These are phyloP conservation scores for Plasmodium adleri DNA, from an alignment of 169 alveolate genomes.

Conservation along the genomic window DNA sequence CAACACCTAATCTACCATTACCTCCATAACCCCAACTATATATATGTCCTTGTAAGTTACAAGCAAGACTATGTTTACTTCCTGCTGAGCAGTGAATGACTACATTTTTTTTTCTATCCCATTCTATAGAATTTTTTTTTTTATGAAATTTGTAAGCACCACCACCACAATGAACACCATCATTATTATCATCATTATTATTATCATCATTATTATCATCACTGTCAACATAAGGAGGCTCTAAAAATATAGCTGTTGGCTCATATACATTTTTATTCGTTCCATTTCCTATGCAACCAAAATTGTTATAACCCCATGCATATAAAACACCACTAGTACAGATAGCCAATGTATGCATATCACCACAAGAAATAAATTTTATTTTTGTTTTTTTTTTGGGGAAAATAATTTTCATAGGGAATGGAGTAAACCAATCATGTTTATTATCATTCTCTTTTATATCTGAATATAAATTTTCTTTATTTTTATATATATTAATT, in stretches of 20 bases:
- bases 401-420: slow-evolving; percentile 83
- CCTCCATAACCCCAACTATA: slow-evolving; percentile 89
- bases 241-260: slow-evolving; percentile 80
- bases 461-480: not conserved
- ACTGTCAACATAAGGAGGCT: not conserved
- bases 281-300: slow-evolving; percentile 90
- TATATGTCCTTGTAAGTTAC: slow-evolving; percentile 74
- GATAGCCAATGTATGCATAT: slow-evolving; percentile 85
- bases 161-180: not conserved
- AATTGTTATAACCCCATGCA: slow-evolving; percentile 87
- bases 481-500: not conserved
- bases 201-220: slow-evolving; percentile 23
- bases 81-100: slow-evolving; percentile 84
- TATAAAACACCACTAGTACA: slow-evolving; percentile 83
- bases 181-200: not conserved
- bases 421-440: slow-evolving; percentile 87
- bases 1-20: slow-evolving; percentile 89
- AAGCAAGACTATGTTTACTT: slow-evolving; percentile 81
- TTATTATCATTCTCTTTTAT: slow-evolving; percentile 36
- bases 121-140: too few species aligned
- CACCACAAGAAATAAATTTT: slow-evolving; percentile 88
- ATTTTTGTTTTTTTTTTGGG: slow-evolving; percentile 72
- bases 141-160: not conserved
- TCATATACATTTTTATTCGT: slow-evolving; percentile 73
- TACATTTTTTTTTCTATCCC: not conserved